Evolutionary conservation across 805 yeast genomes (phyloP).

Genomic region (Metschnikowia santaceciliae): DNA sequence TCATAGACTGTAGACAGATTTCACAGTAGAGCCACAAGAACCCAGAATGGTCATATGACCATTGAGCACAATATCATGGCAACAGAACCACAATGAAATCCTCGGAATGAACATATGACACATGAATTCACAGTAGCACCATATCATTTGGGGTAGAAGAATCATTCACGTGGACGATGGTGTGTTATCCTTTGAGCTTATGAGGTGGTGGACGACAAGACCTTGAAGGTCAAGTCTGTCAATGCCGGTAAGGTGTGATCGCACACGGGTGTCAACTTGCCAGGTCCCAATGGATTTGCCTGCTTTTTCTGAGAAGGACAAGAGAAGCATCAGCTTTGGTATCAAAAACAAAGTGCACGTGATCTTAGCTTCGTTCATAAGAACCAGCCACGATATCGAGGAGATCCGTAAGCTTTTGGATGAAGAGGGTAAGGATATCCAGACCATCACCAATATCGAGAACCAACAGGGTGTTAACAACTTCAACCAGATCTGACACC

Average conservation of each 20-base stretch:
- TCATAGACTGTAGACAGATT: no score
- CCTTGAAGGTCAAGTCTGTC: slow-evolving; percentile 81
- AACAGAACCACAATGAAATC: no score
- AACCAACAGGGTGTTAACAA: slow-evolving; percentile 99
- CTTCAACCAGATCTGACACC: slow-evolving; percentile 78
- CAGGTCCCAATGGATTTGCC: slow-evolving; percentile 99
- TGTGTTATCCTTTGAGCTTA: slow-evolving; percentile 82
- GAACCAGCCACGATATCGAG: slow-evolving; percentile 85
- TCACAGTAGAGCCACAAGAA: no score
- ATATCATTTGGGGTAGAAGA: slow-evolving; percentile 66
- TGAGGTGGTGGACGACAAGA: slow-evolving; percentile 73
- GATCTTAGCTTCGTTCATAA: slow-evolving; percentile 97
- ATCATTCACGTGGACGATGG: slow-evolving; percentile 97
- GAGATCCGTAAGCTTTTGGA: slow-evolving; percentile 93
- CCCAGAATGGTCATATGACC: no score
- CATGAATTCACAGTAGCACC: no score
- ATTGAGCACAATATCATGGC: no score
- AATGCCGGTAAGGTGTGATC: slow-evolving; percentile 92
- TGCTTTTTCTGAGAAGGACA: slow-evolving; percentile 95
- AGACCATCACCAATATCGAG: slow-evolving; percentile 96
- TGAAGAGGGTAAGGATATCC: slow-evolving; percentile 93
- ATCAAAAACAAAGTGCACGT: slow-evolving; percentile 96
- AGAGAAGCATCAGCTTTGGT: slow-evolving; percentile 88
- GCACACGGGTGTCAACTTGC: slow-evolving; percentile 98
- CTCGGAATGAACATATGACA: no score